Evolutionary conservation across 1,284 basidiomycete species (phyloP).

Genomic region (Athelia sp.): DNA sequence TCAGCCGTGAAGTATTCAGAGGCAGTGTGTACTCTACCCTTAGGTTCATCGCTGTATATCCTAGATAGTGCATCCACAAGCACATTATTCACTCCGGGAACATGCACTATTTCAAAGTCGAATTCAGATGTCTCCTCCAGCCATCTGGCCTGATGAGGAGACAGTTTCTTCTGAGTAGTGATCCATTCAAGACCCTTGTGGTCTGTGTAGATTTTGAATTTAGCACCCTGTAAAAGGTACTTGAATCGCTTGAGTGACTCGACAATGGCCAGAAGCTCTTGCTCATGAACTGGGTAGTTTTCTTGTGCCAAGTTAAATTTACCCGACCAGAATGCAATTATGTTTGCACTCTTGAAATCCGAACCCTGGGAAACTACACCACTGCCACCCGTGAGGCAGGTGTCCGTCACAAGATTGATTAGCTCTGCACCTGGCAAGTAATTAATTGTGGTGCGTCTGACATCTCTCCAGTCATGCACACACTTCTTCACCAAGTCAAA

Average conservation of each 20-base stretch:
- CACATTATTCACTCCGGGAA: conserved; percentile 25
- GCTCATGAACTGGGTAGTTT: conserved; percentile 25
- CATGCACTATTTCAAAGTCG: conserved; percentile 25
- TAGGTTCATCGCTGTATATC: conserved; percentile 25
- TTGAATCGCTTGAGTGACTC: conserved; percentile 22
- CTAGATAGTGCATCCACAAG: conserved; percentile 29
- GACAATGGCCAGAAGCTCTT: conserved; percentile 24
- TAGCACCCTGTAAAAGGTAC: conserved; percentile 20
- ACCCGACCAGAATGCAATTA: conserved; percentile 14
- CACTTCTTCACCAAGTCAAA: conserved; percentile 21
- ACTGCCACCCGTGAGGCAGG: conserved; percentile 13
- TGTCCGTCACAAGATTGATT: conserved; percentile 15
- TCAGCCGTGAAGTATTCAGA: conserved; percentile 17
- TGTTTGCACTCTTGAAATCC: conserved; percentile 9
- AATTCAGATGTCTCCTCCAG: conserved; percentile 25
- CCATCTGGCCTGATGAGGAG: conserved; percentile 26
- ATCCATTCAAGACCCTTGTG: conserved; percentile 27
- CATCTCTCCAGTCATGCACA: conserved; percentile 14
- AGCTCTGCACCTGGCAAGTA: conserved; percentile 11
- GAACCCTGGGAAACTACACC: conserved; percentile 16
- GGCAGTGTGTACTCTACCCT: conserved; percentile 15
- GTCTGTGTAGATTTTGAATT: conserved; percentile 27
- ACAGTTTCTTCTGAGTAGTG: conserved; percentile 25
- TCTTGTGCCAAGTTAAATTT: conserved; percentile 25
- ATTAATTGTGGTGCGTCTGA: conserved; percentile 15